Evolutionary conservation across 306 rosid species (phyloP).

Genomic region (Cucurbita ficifolia): DNA sequence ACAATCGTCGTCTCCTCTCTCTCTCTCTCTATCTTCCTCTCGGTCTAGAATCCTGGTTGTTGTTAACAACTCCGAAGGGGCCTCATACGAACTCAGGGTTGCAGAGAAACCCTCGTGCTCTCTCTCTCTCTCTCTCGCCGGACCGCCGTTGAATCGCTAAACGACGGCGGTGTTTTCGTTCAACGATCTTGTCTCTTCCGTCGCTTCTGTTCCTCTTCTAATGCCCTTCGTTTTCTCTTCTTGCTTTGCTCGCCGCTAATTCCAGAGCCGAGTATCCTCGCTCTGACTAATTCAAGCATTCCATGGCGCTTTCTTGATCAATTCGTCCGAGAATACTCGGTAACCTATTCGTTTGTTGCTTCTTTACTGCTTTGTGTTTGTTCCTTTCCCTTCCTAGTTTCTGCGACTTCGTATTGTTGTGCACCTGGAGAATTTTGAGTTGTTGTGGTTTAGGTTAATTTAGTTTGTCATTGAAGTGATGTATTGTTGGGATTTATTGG

Average conservation of each 20-base stretch:
- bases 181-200: conserved; percentile 20
- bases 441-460: conserved; percentile 25
- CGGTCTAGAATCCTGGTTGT: conserved; percentile 8
- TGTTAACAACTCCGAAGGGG: conserved; percentile 2
- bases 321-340: conserved; percentile 10
- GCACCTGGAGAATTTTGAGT: not conserved
- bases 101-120: not conserved
- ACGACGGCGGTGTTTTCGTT: not conserved
- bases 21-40: not conserved
- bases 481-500: not conserved
- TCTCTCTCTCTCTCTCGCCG: not conserved
- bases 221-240: conserved; percentile 8
- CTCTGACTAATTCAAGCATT: conserved; percentile 10
- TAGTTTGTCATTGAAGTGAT: conserved; percentile 21
- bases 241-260: conserved; percentile 1
- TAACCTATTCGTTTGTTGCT: not conserved
- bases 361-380: not conserved
- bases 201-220: conserved; percentile 2
- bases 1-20: conserved; percentile 14
- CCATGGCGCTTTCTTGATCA: conserved; percentile 7
- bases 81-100: not conserved
- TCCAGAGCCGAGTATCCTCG: conserved; percentile 1
- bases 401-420: not conserved
- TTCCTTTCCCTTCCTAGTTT: conserved; percentile 9
- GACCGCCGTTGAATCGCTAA: not conserved